These are phyloP conservation scores for Paramarasmius palmivorus DNA, from an alignment of 1,284 basidiomycete species.

Conservation along the genomic window DNA sequence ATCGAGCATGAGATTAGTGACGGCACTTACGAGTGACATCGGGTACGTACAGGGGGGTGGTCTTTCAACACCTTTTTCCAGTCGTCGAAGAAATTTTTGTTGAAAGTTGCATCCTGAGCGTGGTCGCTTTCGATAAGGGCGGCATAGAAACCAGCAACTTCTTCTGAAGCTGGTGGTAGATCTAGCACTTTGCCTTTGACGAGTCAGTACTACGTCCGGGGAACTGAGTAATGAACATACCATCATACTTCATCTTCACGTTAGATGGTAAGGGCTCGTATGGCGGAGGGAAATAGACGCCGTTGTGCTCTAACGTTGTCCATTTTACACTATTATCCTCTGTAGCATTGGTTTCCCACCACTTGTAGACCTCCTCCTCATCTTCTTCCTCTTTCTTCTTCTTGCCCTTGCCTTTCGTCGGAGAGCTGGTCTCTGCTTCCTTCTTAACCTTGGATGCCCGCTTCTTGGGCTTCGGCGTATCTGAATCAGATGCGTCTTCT, in stretches of 20 bases:
- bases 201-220: constrained; percentile 19
- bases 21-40: constrained; percentile 10
- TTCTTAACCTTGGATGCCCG: constrained; percentile 12
- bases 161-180: constrained; percentile 87
- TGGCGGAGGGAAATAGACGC: constrained; percentile 94
- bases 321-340: constrained; percentile 86
- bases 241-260: constrained; percentile 97
- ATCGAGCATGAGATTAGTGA: constrained; percentile 13
- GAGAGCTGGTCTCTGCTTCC: constrained; percentile 13
- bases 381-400: constrained; percentile 57
- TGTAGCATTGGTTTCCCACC: constrained; percentile 76
- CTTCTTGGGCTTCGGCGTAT: constrained; percentile 14
- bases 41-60: constrained; percentile 78
- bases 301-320: constrained; percentile 91
- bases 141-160: constrained; percentile 96
- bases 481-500: constrained; percentile 23
- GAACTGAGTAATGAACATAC: constrained; percentile 39
- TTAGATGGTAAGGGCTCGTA: constrained; percentile 85
- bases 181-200: constrained; percentile 72
- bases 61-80: constrained; percentile 80
- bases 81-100: constrained; percentile 96
- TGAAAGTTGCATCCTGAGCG: constrained; percentile 86
- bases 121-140: constrained; percentile 95
- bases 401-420: constrained; percentile 35
- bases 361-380: constrained; percentile 70